Evolutionary conservation across 257 asterid genomes (phyloP).

Genomic region (Sherardia arvensis): DNA sequence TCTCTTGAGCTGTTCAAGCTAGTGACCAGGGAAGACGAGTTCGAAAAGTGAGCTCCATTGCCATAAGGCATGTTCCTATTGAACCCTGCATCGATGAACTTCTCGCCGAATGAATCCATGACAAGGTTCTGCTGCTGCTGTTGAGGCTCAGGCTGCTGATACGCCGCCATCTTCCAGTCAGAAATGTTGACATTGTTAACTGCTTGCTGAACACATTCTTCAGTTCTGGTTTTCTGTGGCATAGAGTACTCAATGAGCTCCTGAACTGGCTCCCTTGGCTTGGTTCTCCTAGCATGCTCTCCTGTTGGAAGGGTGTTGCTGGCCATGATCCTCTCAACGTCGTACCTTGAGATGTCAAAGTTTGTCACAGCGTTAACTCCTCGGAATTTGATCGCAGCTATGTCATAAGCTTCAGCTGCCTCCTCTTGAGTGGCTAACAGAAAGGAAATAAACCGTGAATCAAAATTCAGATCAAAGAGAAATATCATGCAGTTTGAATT

Average conservation of each 20-base stretch:
- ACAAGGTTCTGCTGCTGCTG: slow-evolving; percentile 18
- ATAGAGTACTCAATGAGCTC: slow-evolving; percentile 11
- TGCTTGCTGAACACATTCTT: slow-evolving; percentile 6
- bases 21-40: slow-evolving; percentile 49
- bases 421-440: slow-evolving; percentile 40
- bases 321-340: slow-evolving; percentile 38
- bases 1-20: slow-evolving; percentile 64
- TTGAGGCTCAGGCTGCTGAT: slow-evolving; percentile 5
- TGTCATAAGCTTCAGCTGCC: slow-evolving; percentile 50
- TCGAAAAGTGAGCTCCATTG: slow-evolving; percentile 33
- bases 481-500: background rate
- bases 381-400: slow-evolving; percentile 47
- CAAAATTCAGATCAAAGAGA: background rate
- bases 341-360: slow-evolving; percentile 36
- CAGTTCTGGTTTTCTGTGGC: background rate
- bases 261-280: slow-evolving; percentile 23
- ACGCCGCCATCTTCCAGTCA: slow-evolving; percentile 28
- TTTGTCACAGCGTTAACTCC: slow-evolving; percentile 42
- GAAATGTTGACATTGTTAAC: slow-evolving; percentile 8
- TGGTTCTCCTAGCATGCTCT: slow-evolving; percentile 30
- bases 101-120: slow-evolving; percentile 13
- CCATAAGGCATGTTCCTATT: slow-evolving; percentile 18
- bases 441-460: background rate
- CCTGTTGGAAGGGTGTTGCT: slow-evolving; percentile 32
- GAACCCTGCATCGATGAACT: slow-evolving; percentile 12